These are phyloP conservation scores for Aureobasidium sp. DNA, from an alignment of 2,329 filamentous ascomycete genomes.

Conservation along the genomic window DNA sequence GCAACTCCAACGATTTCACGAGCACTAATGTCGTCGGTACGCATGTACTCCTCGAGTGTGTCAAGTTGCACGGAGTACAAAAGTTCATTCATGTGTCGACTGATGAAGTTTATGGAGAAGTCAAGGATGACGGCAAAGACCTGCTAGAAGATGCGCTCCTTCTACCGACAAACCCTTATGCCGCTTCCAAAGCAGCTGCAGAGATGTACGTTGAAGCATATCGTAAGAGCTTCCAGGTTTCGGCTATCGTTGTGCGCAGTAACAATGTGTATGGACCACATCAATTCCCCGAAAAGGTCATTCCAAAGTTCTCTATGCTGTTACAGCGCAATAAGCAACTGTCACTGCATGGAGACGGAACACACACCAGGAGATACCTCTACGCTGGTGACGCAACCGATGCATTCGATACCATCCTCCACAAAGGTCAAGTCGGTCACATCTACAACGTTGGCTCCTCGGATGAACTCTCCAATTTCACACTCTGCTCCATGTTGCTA, in stretches of 20 bases:
- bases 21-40: slow-evolving; percentile 86
- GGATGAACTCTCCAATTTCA: slow-evolving; percentile 80
- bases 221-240: slow-evolving; percentile 83
- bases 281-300: slow-evolving; percentile 69
- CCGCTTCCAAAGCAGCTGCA: slow-evolving; percentile 42
- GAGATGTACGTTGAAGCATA: slow-evolving; percentile 75
- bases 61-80: slow-evolving; percentile 73
- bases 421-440: slow-evolving; percentile 77
- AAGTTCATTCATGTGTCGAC: slow-evolving; percentile 87
- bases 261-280: slow-evolving; percentile 88
- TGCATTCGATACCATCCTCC: slow-evolving; percentile 85
- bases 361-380: slow-evolving; percentile 78
- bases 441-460: slow-evolving; percentile 86
- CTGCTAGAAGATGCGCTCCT: slow-evolving; percentile 78
- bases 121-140: slow-evolving; percentile 75
- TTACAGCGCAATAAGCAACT: slow-evolving; percentile 72
- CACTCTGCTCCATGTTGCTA: slow-evolving; percentile 72
- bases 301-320: slow-evolving; percentile 82
- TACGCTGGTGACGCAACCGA: slow-evolving; percentile 84
- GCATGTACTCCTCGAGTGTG: slow-evolving; percentile 83
- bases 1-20: slow-evolving; percentile 84
- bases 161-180: slow-evolving; percentile 77
- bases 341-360: slow-evolving; percentile 80
- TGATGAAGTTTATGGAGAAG: slow-evolving; percentile 88
- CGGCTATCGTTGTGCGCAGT: slow-evolving; percentile 80